Conservation (phyloP, 768 basidiomycete species). For the Rhodotorula taiwanensis region DNA sequence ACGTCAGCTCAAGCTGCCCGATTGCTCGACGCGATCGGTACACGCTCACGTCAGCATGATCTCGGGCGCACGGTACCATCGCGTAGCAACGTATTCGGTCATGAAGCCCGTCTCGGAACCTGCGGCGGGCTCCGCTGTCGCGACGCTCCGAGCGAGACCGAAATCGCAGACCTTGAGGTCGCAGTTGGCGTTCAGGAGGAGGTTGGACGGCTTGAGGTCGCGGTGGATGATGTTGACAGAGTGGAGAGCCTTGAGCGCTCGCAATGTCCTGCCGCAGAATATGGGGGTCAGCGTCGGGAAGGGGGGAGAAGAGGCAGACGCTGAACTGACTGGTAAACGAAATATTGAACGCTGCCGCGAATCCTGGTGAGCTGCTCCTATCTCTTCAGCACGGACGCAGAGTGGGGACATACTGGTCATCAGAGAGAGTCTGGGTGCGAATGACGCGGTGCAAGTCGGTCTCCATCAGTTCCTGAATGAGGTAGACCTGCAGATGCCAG, state of each 20-base stretch:
- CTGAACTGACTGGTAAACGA: constrained; percentile 68
- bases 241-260: constrained; percentile 89
- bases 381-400: too few relatives aligned
- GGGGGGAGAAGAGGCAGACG: not conserved
- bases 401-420: constrained; percentile 59
- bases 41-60: constrained; percentile 48
- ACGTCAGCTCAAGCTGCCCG: constrained; percentile 9
- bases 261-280: constrained; percentile 59
- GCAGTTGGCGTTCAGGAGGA: constrained; percentile 70
- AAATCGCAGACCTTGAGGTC: constrained; percentile 54
- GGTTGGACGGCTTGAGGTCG: constrained; percentile 92
- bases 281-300: not conserved
- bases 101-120: constrained; percentile 44
- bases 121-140: constrained; percentile 43
- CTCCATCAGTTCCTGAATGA: constrained; percentile 57
- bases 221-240: constrained; percentile 70
- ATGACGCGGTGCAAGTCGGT: constrained; percentile 96
- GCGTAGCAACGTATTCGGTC: constrained; percentile 74
- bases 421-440: constrained; percentile 82
- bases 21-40: too few relatives aligned
- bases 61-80: constrained; percentile 59
- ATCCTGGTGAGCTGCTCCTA: constrained; percentile 44
- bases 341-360: constrained; percentile 59
- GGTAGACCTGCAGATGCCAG: constrained; percentile 49
- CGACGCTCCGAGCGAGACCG: constrained; percentile 61